These are phyloP conservation scores for Chaetomium olivaceum DNA, from an alignment of 2,329 filamentous ascomycete genomes.

Conservation along the genomic window DNA sequence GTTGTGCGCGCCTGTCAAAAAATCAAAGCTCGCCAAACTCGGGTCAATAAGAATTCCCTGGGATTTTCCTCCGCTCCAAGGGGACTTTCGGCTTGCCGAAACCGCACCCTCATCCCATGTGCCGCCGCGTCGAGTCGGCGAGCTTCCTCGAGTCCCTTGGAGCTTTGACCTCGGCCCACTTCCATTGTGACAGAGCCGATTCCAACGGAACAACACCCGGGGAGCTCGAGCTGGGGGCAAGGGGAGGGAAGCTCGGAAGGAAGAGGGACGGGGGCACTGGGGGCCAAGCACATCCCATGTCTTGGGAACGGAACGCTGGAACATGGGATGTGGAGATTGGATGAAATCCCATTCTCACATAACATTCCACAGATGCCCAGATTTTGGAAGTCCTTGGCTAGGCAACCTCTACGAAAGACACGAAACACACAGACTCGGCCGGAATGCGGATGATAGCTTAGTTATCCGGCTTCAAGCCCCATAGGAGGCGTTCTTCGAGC, in stretches of 20 bases:
- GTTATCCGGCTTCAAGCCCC: background rate
- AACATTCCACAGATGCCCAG: background rate
- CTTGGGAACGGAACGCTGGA: slow-evolving; percentile 4
- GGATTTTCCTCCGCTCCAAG: background rate
- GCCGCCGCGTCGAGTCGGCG: background rate
- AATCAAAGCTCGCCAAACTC: background rate
- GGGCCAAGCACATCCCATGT: background rate
- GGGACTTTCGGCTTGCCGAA: background rate
- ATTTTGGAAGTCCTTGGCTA: background rate
- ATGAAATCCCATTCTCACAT: background rate
- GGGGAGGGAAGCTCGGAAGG: no score
- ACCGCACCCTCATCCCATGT: background rate
- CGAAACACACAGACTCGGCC: background rate
- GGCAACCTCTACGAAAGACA: background rate
- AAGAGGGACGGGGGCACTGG: background rate
- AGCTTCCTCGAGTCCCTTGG: background rate
- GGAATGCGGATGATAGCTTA: background rate
- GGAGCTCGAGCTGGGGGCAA: no score
- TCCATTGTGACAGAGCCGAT: background rate
- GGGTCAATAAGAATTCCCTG: background rate
- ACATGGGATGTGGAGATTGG: slow-evolving; percentile 2
- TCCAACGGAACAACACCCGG: background rate
- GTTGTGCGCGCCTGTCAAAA: background rate
- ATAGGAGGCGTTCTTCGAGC: background rate
- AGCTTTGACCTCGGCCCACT: slow-evolving; percentile 1